Evolutionary conservation across 2,329 filamentous ascomycete species (phyloP), one percentile per base, ranked within the genome.

Genomic region (Aspergillus terreus): DNA sequence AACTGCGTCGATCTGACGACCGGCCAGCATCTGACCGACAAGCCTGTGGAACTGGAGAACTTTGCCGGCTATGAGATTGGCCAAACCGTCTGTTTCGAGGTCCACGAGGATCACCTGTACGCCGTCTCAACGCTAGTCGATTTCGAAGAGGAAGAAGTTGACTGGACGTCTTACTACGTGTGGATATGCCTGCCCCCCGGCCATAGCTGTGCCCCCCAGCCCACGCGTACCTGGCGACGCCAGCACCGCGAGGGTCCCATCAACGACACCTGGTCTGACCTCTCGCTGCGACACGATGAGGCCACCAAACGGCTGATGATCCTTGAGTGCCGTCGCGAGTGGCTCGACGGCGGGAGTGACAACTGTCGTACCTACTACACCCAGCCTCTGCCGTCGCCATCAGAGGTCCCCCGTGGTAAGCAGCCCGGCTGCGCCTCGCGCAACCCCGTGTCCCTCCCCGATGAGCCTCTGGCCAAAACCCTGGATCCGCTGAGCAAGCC

Each of bases 261-360:
- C 14, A 86, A 91, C 58, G 84, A 90, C 59, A 80, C 85, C 2
- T 92, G 87, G 87, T 86, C 82, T 0, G 81, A 83, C 51, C 71
- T 92, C 3, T 79, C 79, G 4, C 71, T 91, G 1, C 78, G 82
- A 25, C 75, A 74, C 32, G 82, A 88, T 52, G 83, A 88, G 53
- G 60, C 61, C 10, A 84, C 79, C 0, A 82, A 82, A 1, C 67
- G 76, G 12, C 68, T 87, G 1, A 74, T 80, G 46, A 83, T 89
- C 15, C 69, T 88, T 0, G 88, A 92, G 66, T 81, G 80, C 27
- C 78, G 88, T 12, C 84, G 83, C 25, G 88, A 91, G 65, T 90
- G 85, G 83, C 75, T 71, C 9, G 63, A 75, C 44, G 78, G 78
- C 27, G 73, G 76, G 19, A 84, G 82, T 51, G 78, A 78, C 21